Conservation (phyloP, 2,329 filamentous ascomycete genomes). For the Fusarium luffae region DNA sequence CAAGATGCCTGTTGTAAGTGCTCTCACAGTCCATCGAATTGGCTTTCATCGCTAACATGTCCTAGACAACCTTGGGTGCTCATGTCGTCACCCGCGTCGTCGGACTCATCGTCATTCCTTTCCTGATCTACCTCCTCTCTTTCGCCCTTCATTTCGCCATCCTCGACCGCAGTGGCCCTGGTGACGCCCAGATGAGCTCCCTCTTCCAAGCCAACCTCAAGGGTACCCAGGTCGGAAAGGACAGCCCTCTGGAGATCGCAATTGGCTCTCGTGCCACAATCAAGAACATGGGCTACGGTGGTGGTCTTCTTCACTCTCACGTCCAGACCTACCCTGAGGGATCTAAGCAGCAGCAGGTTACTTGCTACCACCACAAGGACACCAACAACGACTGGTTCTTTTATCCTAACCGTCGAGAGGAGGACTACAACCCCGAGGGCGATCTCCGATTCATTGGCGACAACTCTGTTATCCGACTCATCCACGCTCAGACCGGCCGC, state of each 20-base stretch:
- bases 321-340: constrained; percentile 96
- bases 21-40: neutral
- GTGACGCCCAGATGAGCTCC: constrained; percentile 99
- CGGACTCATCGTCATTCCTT: constrained; percentile 87
- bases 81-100: constrained; percentile 84
- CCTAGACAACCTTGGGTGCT: constrained; percentile 71
- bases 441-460: constrained; percentile 79
- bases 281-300: constrained; percentile 99
- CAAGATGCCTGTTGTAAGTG: constrained; percentile 83
- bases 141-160: constrained; percentile 96
- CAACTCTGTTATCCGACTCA: constrained; percentile 81
- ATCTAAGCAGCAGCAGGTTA: constrained; percentile 94
- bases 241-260: constrained; percentile 93
- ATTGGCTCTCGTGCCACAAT: constrained; percentile 89
- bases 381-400: constrained; percentile 99
- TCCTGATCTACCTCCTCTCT: constrained; percentile 93
- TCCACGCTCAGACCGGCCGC: constrained; percentile 94
- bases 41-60: constrained; percentile 13
- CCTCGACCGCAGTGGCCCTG: constrained; percentile 91
- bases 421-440: constrained; percentile 77
- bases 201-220: constrained; percentile 97
- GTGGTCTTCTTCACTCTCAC: constrained; percentile 95
- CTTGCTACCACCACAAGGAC: constrained; percentile 99
- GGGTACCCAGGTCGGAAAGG: constrained; percentile 92
- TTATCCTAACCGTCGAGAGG: constrained; percentile 87